Evolutionary conservation across 805 yeast species (phyloP), one percentile per base, ranked within the genome.

Genomic region (Starmerella bombicola): DNA sequence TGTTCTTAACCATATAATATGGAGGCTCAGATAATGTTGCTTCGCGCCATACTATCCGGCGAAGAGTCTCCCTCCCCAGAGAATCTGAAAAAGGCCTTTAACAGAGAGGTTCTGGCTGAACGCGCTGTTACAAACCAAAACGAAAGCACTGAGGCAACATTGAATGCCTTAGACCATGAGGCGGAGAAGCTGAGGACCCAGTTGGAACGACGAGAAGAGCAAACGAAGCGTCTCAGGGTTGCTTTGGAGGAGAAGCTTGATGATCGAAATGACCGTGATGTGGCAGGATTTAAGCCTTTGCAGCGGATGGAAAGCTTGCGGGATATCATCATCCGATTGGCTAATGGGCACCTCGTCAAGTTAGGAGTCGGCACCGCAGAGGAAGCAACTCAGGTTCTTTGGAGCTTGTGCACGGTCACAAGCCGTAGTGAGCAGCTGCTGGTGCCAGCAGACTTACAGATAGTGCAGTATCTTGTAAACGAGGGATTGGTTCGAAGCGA

Each of bases 381-480:
- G 20, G 20, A 35, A 20, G 17, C 32, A 23, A 32, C 25, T 9
- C 32, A 29, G 34, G 33, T 47, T 5, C 26, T 47, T 15, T 20
- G 33, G 29, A 29, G 40, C 12, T 40, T 48, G 29, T 23, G 42
- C 3, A 39, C 31, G 33, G 41, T 42, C 4, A 23, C 41, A 8
- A 16, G 34, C 17, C 34, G 35, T 12, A 35, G 35, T n/a, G 43
- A 43, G 43, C 41, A 42, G 34, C 18, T 48, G 19, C 32, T 39
- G 5, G 46, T 43, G 25, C 48, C 50, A 9, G 30, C 30, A 16
- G 18, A 41, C 19, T 12, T 34, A 21, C 23, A 29, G 16, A 37
- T 41, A 8, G 46, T 46, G 15, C 34, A 42, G 38, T 49, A 15
- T 29, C 36, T 49, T 9, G 24, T 38, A 3, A 37, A 40, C 8